These are phyloP conservation scores for Sanghuangporus weigelae DNA, from an alignment of 1,284 basidiomycete genomes.

Conservation along the genomic window DNA sequence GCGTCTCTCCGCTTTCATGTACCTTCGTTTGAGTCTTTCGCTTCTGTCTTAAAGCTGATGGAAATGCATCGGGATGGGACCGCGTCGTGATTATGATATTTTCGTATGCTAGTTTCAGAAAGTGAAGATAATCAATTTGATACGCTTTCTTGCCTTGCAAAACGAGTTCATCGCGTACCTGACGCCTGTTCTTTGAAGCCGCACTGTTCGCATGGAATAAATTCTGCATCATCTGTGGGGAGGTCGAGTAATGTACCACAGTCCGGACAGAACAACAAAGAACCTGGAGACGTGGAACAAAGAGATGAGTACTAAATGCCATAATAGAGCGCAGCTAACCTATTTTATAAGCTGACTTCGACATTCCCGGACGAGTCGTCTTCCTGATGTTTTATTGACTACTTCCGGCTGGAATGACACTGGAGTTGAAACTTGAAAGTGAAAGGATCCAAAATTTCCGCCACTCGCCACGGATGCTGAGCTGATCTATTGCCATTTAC, in stretches of 20 bases:
- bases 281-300: conserved; percentile 46
- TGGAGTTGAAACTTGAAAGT: background rate
- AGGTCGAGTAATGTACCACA: conserved; percentile 89
- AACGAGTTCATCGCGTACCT: conserved; percentile 49
- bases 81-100: conserved; percentile 87
- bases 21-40: conserved; percentile 87
- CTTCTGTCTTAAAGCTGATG: conserved; percentile 82
- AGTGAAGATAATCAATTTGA: background rate
- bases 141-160: background rate
- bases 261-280: conserved; percentile 88
- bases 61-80: conserved; percentile 92
- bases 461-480: background rate
- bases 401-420: background rate
- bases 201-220: conserved; percentile 87
- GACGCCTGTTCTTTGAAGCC: conserved; percentile 79
- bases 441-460: background rate
- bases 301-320: conserved; percentile 9
- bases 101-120: conserved; percentile 74
- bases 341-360: conserved; percentile 17
- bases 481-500: background rate
- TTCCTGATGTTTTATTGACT: background rate
- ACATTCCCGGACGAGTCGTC: background rate
- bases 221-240: conserved; percentile 72
- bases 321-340: conserved; percentile 4
- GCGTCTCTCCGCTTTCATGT: conserved; percentile 69